Evolutionary conservation across 2,329 filamentous ascomycete genomes (phyloP).

Genomic region (Cadophora gregata): DNA sequence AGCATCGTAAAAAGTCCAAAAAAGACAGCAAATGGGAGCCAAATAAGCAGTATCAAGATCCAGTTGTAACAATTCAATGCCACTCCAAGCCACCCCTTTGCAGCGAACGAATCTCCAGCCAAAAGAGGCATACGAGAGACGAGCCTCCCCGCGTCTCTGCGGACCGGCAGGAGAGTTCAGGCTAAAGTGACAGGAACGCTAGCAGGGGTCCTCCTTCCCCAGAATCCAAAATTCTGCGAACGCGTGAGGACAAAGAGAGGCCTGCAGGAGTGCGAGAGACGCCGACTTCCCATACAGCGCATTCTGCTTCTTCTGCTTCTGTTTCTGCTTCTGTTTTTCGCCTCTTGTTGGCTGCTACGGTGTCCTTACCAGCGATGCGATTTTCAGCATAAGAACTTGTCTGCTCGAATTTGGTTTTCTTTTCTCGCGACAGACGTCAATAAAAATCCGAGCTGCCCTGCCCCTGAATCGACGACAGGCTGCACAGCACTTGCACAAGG

Average conservation of each 20-base stretch:
- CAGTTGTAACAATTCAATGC: not conserved
- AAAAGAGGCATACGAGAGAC: slow-evolving; percentile 23
- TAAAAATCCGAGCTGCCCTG: not conserved
- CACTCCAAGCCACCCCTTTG: slow-evolving; percentile 2
- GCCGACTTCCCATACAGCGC: slow-evolving; percentile 3
- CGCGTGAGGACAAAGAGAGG: slow-evolving; percentile 8
- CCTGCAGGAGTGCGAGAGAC: not conserved
- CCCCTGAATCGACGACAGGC: not conserved
- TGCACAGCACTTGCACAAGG: slow-evolving; percentile 10
- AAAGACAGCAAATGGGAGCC: too few relatives aligned
- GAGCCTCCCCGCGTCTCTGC: not conserved
- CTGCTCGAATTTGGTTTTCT: not conserved
- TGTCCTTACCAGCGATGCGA: slow-evolving; percentile 14
- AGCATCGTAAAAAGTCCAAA: not conserved
- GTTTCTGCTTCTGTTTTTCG: not conserved
- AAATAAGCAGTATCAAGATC: not conserved
- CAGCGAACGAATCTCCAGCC: not conserved
- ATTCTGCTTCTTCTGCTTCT: not conserved
- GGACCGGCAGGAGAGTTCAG: slow-evolving; percentile 27
- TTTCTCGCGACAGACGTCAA: not conserved
- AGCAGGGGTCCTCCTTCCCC: slow-evolving; percentile 35
- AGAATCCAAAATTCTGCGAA: slow-evolving; percentile 34
- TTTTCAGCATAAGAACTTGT: slow-evolving; percentile 1
- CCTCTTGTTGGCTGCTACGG: not conserved
- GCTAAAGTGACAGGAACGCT: slow-evolving; percentile 27